A percentile compares a stretch with the other conserved stretches of the same genome.
phyloP scores from a whole-genome alignment of 805 yeast genomes.

The Suhomyces sp. region DNA sequence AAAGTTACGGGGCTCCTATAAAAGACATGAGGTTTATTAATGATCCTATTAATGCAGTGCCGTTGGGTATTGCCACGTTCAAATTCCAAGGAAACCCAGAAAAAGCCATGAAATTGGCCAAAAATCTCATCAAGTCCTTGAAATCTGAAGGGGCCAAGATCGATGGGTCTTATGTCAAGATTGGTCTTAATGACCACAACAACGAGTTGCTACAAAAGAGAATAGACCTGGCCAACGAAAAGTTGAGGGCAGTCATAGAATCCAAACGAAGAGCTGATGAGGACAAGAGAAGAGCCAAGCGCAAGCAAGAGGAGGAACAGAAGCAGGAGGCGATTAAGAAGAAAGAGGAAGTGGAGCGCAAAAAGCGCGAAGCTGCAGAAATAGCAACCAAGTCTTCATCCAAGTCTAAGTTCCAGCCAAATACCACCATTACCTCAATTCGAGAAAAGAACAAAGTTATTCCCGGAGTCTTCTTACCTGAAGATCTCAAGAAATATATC shows the following conservation, averaged over 20 bases:
- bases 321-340: slow-evolving; percentile 11
- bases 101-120: slow-evolving; percentile 41
- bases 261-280: slow-evolving; percentile 33
- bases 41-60: slow-evolving; percentile 75
- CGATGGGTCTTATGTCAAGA: slow-evolving; percentile 52
- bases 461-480: slow-evolving; percentile 43
- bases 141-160: slow-evolving; percentile 37
- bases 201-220: slow-evolving; percentile 35
- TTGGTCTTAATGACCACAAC: slow-evolving; percentile 49
- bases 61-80: slow-evolving; percentile 68
- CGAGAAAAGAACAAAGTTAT: slow-evolving; percentile 30
- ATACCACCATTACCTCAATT: slow-evolving; percentile 34
- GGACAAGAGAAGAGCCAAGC: slow-evolving; percentile 21
- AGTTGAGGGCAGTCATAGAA: slow-evolving; percentile 17
- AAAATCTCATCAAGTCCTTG: slow-evolving; percentile 25
- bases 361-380: slow-evolving; percentile 6
- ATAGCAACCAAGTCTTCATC: not conserved
- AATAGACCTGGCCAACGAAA: slow-evolving; percentile 34
- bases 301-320: slow-evolving; percentile 16
- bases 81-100: slow-evolving; percentile 56
- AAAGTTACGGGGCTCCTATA: slow-evolving; percentile 58
- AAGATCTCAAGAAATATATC: slow-evolving; percentile 47
- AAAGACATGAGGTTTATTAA: slow-evolving; percentile 55
- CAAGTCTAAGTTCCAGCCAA: slow-evolving; percentile 21
- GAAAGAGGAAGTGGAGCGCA: slow-evolving; percentile 10